phyloP scores from a whole-genome alignment of 257 asterid genomes.

The Nyctanthes arbortristis region DNA sequence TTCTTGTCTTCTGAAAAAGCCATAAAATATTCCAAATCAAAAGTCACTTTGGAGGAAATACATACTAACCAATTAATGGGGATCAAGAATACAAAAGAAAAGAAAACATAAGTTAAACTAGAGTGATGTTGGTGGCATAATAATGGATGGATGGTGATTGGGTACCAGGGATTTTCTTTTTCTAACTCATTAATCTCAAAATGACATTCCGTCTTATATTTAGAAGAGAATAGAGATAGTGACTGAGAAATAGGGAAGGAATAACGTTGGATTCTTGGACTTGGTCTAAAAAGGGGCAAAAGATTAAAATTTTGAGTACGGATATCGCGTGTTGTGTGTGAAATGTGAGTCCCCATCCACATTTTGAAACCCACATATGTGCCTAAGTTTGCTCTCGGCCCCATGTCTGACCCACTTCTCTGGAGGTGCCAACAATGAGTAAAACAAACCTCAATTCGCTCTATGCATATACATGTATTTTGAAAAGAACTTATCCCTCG shows the following conservation, averaged over 20 bases:
- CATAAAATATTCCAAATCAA: background rate
- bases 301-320: background rate
- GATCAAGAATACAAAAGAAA: background rate
- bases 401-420: background rate
- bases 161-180: no score
- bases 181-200: background rate
- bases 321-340: background rate
- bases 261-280: background rate
- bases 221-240: background rate
- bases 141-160: background rate
- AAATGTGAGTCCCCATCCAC: background rate
- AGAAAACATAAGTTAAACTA: background rate
- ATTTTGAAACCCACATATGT: slow-evolving; percentile 19
- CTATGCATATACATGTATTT: no score
- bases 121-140: background rate
- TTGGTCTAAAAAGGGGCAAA: background rate
- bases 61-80: background rate
- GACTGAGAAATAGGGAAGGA: background rate
- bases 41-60: background rate
- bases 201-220: background rate
- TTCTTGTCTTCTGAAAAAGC: background rate
- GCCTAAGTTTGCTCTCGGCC: slow-evolving; percentile 36
- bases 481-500: no score
- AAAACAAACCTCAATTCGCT: background rate
- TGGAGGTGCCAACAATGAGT: background rate